Evolutionary conservation across 208 protist species (phyloP), one percentile per base, ranked within the genome.

Genomic region (Leishmania gerbilli): DNA sequence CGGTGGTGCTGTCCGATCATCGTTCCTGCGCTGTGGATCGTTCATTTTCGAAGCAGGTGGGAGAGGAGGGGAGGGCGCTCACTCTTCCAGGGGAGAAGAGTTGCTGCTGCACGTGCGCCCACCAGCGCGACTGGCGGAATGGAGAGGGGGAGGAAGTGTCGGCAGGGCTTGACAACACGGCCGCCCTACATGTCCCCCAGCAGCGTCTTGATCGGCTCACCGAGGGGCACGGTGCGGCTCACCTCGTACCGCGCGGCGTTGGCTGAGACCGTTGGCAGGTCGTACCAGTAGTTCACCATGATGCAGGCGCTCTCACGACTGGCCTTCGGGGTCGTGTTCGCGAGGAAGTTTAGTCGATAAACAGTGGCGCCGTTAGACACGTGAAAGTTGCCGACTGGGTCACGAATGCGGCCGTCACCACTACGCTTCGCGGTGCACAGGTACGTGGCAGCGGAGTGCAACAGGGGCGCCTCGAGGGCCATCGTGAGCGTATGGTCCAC

Each of bases 251-350:
- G 78, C 24, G 77, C 77, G 64, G 92, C 86, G 64, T 92, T 91
- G 8, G 71, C 67, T 53, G 80, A 85, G 60, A 97, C 87, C 21
- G 37, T 82, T 21, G 81, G 69, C n/a, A 93, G 45, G 65, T 93
- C 84, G 85, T 98, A 98, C 78, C 88, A 88, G 84, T 98, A 98
- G 83, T 98, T 98, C 68, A 98, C 93, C 93, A 96, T 98, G 67
- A 96, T 84, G 65, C 90, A 94, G 47, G 84, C 93, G 72, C 92
- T 95, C 79, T 95, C 89, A 9, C 89, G 84, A 69, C 90, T 93
- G 40, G 93, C 91, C 77, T 90, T 74, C 21, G 77, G 74, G n/a
- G 89, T 92, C 7, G 87, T 84, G 84, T 97, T 95, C 45, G 79
- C 93, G 27, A 96, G 83, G 62, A 81, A 95, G 76, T 97, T 97